phyloP scores from a whole-genome alignment of 257 asterid species.

The Solanum sejunctum region DNA sequence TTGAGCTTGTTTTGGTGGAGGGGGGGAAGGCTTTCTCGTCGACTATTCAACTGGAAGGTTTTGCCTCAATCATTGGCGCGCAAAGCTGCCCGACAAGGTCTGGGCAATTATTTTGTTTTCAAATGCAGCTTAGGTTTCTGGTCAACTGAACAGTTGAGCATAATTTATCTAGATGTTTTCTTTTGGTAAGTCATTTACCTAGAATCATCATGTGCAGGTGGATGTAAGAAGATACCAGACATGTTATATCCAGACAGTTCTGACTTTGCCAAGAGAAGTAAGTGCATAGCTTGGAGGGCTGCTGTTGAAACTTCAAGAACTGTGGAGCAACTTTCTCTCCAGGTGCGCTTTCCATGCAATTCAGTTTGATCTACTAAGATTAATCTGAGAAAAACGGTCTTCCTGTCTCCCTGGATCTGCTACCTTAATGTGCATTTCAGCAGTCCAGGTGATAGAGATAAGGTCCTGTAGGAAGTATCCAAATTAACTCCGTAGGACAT shows the following conservation, averaged over 20 bases:
- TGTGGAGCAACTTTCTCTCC: conserved; percentile 85
- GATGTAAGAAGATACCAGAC: conserved; percentile 73
- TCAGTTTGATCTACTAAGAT: neutral
- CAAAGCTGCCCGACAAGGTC: conserved; percentile 98
- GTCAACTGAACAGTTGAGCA: conserved; percentile 8
- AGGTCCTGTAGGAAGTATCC: neutral
- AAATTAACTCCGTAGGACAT: neutral
- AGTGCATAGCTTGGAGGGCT: conserved; percentile 78
- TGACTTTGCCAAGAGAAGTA: conserved; percentile 72
- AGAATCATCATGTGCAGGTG: conserved; percentile 42
- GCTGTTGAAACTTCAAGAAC: conserved; percentile 77
- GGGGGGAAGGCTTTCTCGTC: conserved; percentile 83
- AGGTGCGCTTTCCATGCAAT: conserved; percentile 29
- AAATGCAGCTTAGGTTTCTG: neutral
- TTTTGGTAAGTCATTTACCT: neutral
- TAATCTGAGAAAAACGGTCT: neutral
- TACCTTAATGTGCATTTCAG: neutral
- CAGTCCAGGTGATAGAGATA: neutral
- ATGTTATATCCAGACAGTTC: conserved; percentile 72
- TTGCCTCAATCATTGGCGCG: conserved; percentile 68
- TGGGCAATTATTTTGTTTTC: conserved; percentile 5
- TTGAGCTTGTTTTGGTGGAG: conserved; percentile 91
- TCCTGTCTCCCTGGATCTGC: neutral
- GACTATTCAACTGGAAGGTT: conserved; percentile 68
- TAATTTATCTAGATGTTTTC: neutral